Base-by-base conservation (phyloP, 108 stramenopile genomes). In the Skeletonema menzelii region DNA sequence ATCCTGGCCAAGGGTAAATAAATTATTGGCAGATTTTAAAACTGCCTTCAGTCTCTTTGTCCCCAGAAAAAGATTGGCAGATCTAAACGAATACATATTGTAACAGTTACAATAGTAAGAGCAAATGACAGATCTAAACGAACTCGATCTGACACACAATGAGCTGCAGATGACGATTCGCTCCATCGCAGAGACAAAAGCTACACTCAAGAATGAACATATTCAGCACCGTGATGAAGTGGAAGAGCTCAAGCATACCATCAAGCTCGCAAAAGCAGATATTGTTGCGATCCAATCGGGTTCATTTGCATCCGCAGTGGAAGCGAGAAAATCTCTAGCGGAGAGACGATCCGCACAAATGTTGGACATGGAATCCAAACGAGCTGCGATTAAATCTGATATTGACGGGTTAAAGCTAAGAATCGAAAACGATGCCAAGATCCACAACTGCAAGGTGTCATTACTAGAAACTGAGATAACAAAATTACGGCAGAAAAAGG, bases 191-290 rank as follows among this genome's bases (percentile, higher is more conserved):
- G 20, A 49, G 47, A 49, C 19, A 1, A 49, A 49, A 22, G 13
- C 47, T 10, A 56, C 63, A 6, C 56, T 68, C 12, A 8, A 34
- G 7, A 55, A 27, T 15, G 76, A 76, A 40, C 34, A 76, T 35
- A 17, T 46, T 22, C 44, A 69, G 37, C 76, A 76, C 44, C 28
- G 56, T 27, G 37, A 58, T 4, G 12, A 22, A 11, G 68, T 76
- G 3, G 37, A 68, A 32, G 56, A 42, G 8, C 53, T 70, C 2
- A 69, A 76, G 26, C 5, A 14, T 4, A 42, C 56, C 15, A 76
- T 76, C 62, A 70, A 76, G 8, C 8, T 22, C 2, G 64, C 40
- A 4, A 57, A 63, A 58, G 68, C 61, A 0, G 56, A 65, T 7
- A 63, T 69, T 19, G 3, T 38, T 47, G 63, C 68, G 1, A 69